Conservation (phyloP, 202 grass and related monocot species). For the Panicum hallii region DNA sequence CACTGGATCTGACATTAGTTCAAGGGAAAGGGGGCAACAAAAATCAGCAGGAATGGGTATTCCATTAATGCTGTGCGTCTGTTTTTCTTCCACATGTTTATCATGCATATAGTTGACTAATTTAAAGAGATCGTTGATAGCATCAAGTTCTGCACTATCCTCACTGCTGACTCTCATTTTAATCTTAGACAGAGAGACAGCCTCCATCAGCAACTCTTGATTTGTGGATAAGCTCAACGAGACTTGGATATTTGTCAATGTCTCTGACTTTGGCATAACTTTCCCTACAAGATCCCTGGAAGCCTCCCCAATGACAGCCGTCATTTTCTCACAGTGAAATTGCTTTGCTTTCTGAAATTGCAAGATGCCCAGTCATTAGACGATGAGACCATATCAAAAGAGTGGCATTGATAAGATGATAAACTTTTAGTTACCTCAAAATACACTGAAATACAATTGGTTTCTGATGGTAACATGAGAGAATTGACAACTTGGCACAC, state of each 20-base stretch:
- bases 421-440: conserved; percentile 58
- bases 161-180: conserved; percentile 34
- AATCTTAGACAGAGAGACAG: conserved; percentile 59
- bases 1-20: conserved; percentile 87
- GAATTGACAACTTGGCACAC: conserved; percentile 50
- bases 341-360: conserved; percentile 57
- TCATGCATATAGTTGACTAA: conserved; percentile 74
- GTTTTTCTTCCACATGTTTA: conserved; percentile 61
- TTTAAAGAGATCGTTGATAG: conserved; percentile 31
- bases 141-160: conserved; percentile 36
- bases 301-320: conserved; percentile 52
- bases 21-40: conserved; percentile 77
- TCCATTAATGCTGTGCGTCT: conserved; percentile 62
- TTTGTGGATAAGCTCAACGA: conserved; percentile 70
- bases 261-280: conserved; percentile 50
- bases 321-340: conserved; percentile 52
- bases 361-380: conserved; percentile 22
- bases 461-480: conserved; percentile 33
- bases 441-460: conserved; percentile 32
- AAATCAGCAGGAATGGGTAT: conserved; percentile 76
- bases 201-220: conserved; percentile 76
- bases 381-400: background rate
- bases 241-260: conserved; percentile 50
- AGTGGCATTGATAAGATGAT: background rate
- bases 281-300: conserved; percentile 46